phyloP scores from a whole-genome alignment of 352 stramenopile species.

The Phytopythium oedochilum region DNA sequence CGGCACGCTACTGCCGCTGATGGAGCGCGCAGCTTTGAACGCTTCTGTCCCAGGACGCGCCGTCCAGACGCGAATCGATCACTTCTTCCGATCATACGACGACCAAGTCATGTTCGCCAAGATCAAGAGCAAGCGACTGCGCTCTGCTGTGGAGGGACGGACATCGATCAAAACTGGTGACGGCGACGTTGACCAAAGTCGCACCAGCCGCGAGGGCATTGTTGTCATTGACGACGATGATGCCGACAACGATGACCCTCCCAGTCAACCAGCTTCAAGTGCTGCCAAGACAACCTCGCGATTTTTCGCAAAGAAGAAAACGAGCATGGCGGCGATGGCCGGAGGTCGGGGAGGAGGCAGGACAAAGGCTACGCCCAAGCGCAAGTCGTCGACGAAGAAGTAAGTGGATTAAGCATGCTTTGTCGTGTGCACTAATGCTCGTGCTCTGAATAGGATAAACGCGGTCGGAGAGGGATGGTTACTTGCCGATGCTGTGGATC shows the following conservation, averaged over 20 bases:
- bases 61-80: constrained; percentile 92
- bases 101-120: constrained; percentile 95
- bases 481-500: constrained; percentile 5
- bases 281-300: not conserved
- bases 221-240: not conserved
- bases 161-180: constrained; percentile 2
- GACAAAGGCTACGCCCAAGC: not conserved
- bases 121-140: constrained; percentile 86
- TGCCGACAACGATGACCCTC: not conserved
- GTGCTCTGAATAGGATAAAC: not conserved
- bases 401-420: not conserved
- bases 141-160: constrained; percentile 62
- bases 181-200: constrained; percentile 11
- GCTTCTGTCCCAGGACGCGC: constrained; percentile 16
- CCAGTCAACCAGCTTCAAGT: not conserved
- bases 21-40: constrained; percentile 40
- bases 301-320: constrained; percentile 7
- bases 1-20: constrained; percentile 86
- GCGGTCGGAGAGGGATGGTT: not conserved
- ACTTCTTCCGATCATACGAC: constrained; percentile 95
- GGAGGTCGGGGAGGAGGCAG: not conserved
- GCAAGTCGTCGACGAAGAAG: constrained; percentile 1
- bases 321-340: not conserved
- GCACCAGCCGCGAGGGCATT: constrained; percentile 8
- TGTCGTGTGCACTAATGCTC: not conserved